These are phyloP conservation scores for Leccinum cinnamomeum DNA, from an alignment of 1,284 basidiomycete genomes.

Conservation along the genomic window DNA sequence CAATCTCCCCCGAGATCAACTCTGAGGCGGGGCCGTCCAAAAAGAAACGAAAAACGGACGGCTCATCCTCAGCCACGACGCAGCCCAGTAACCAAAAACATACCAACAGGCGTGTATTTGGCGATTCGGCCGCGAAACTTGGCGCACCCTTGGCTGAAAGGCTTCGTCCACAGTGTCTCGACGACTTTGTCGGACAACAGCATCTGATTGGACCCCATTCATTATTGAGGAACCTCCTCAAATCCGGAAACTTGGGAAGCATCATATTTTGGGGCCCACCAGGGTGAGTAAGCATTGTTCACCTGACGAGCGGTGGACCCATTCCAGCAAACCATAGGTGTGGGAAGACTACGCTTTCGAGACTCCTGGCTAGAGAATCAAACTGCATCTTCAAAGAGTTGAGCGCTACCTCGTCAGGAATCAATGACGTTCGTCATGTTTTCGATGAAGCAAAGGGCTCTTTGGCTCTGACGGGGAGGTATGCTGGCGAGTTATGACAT, in stretches of 20 bases:
- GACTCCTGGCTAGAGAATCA: constrained; percentile 62
- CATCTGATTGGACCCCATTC: constrained; percentile 57
- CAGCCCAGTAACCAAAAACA: constrained; percentile 28
- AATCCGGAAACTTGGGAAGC: constrained; percentile 53
- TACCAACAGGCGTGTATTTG: constrained; percentile 21
- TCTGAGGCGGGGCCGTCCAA: constrained; percentile 13
- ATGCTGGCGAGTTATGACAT: neutral
- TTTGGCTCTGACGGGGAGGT: constrained; percentile 70
- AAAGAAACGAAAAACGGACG: constrained; percentile 35
- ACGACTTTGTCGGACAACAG: constrained; percentile 69
- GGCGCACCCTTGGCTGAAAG: constrained; percentile 64
- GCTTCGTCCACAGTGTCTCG: constrained; percentile 58
- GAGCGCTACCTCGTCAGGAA: constrained; percentile 74
- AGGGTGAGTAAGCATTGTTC: constrained; percentile 43
- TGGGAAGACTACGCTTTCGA: constrained; percentile 81
- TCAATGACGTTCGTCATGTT: constrained; percentile 76
- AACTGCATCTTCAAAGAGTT: constrained; percentile 72
- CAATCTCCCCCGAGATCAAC: neutral
- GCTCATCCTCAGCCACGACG: constrained; percentile 4
- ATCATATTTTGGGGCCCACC: constrained; percentile 78
- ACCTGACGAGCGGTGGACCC: neutral
- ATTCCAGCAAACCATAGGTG: constrained; percentile 39
- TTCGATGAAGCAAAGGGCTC: constrained; percentile 80
- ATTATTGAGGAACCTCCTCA: constrained; percentile 51
- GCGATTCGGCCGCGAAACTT: constrained; percentile 32